Conservation (phyloP, 345 rosid genomes). For the Lagerstroemia speciosa region DNA sequence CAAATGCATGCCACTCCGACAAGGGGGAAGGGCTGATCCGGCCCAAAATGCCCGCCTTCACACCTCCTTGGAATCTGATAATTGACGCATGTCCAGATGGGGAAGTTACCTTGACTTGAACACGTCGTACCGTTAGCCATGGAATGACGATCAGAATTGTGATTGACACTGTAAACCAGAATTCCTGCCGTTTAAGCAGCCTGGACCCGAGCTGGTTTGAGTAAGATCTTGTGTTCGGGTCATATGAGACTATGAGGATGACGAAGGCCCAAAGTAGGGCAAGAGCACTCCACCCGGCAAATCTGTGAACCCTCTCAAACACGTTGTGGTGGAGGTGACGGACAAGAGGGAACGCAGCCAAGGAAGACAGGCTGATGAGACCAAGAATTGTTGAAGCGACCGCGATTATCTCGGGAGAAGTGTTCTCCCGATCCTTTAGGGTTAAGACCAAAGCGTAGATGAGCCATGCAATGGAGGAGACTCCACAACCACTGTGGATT, state of each 20-base stretch:
- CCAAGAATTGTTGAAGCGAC: slow-evolving; percentile 49
- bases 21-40: slow-evolving; percentile 89
- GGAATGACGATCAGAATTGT: slow-evolving; percentile 51
- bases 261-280: slow-evolving; percentile 64
- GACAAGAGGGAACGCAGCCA: slow-evolving; percentile 67
- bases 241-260: slow-evolving; percentile 46
- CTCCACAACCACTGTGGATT: slow-evolving; percentile 69
- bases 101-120: slow-evolving; percentile 39
- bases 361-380: slow-evolving; percentile 46
- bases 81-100: slow-evolving; percentile 75
- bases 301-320: slow-evolving; percentile 66
- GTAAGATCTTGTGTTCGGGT: slow-evolving; percentile 49
- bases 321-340: slow-evolving; percentile 80
- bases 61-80: slow-evolving; percentile 61
- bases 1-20: slow-evolving; percentile 92
- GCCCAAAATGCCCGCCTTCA: slow-evolving; percentile 63
- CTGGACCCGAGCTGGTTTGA: slow-evolving; percentile 29
- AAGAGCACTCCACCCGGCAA: slow-evolving; percentile 67
- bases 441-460: slow-evolving; percentile 47
- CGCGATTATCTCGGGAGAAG: slow-evolving; percentile 46
- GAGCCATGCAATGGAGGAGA: slow-evolving; percentile 72
- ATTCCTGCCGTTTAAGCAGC: slow-evolving; percentile 46
- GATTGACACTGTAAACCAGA: slow-evolving; percentile 64
- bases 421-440: slow-evolving; percentile 40
- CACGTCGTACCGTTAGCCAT: slow-evolving; percentile 68